Evolutionary conservation across 805 yeast species (phyloP).

Genomic region (Yarrowia sp.): DNA sequence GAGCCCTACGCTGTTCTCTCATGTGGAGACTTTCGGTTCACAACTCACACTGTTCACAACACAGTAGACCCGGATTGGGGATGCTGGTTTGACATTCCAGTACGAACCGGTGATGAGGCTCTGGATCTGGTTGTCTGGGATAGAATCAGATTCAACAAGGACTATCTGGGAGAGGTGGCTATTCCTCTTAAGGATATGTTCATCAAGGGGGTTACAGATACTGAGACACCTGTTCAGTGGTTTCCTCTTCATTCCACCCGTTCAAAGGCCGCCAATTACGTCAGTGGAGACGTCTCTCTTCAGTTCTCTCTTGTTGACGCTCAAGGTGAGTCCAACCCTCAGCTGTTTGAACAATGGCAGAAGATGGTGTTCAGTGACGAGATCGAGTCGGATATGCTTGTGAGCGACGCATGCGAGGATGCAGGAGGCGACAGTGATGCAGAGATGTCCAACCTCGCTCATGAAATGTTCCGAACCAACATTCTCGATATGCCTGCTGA

Average conservation of each 20-base stretch:
- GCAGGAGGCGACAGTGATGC: conserved; percentile 1
- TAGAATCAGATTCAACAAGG: conserved; percentile 21
- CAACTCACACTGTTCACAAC: conserved; percentile 61
- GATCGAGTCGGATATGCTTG: conserved; percentile 4
- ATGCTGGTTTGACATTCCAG: conserved; percentile 56
- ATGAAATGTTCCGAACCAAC: conserved; percentile 21
- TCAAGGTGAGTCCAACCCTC: neutral
- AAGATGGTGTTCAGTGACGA: neutral
- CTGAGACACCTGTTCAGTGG: neutral
- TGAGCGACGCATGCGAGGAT: neutral
- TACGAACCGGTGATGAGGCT: conserved; percentile 36
- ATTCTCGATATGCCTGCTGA: conserved; percentile 4
- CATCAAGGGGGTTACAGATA: conserved; percentile 6
- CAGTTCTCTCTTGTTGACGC: conserved; percentile 15
- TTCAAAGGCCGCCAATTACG: neutral
- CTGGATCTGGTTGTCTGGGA: conserved; percentile 31
- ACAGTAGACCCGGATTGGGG: conserved; percentile 76
- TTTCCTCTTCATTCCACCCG: neutral
- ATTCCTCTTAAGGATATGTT: conserved; percentile 14
- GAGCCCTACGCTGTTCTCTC: conserved; percentile 34
- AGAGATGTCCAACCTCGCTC: conserved; percentile 15
- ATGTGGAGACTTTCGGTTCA: conserved; percentile 35
- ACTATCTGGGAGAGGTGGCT: conserved; percentile 18
- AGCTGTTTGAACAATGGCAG: conserved; percentile 1
- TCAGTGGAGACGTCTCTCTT: conserved; percentile 4